Base-by-base conservation (phyloP, 2,329 filamentous ascomycete species). In the Ophiostoma himal-ulmi region DNA sequence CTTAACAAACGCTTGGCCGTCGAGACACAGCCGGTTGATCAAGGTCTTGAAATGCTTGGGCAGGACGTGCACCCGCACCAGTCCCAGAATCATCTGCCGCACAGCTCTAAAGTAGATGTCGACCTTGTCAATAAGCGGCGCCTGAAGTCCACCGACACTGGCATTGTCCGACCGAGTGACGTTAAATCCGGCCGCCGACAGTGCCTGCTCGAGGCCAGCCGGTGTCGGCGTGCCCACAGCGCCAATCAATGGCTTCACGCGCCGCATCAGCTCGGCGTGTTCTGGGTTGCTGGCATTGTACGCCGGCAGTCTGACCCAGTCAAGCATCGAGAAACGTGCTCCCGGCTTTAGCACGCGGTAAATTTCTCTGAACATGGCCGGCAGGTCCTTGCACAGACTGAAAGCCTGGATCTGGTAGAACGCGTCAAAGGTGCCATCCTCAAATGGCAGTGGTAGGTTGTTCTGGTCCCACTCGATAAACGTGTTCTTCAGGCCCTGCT, bases 391-490 rank as follows among this genome's bases (percentile, higher is more conserved):
- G 79, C 82, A 85, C 39, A 81, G 82, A 79, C 80, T 87, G 75
- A 81, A 83, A 70, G 78, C 88, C 80, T 81, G 88, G 82, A 81
- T 89, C 83, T 82, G 84, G 80, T 82, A 86, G 71, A 85, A 85
- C 39, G 80, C 83, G 70, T 86, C 83, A 74, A 86, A 85, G 60
- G 78, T 79, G 36, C 76, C 76, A 72, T 85, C 81, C 17, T 76
- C 80, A 70, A 86, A 85, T 1, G 83, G 84, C 1, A 86, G 78
- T 1, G 84, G 83, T 41, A 85, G 79, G 62, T 78, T 77, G 76
- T 86, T 85, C 76, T 84, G 83, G 74, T 85, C 83, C 73, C 82
- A 81, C 41, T 82, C 79, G 70, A 84, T 77, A 73, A 86, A 86
- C 60, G 79, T 80, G 74, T 84, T 83, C 8, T 75, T 73, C 73